phyloP scores from a whole-genome alignment of 768 basidiomycete species.

The Lentinula guzmanii region DNA sequence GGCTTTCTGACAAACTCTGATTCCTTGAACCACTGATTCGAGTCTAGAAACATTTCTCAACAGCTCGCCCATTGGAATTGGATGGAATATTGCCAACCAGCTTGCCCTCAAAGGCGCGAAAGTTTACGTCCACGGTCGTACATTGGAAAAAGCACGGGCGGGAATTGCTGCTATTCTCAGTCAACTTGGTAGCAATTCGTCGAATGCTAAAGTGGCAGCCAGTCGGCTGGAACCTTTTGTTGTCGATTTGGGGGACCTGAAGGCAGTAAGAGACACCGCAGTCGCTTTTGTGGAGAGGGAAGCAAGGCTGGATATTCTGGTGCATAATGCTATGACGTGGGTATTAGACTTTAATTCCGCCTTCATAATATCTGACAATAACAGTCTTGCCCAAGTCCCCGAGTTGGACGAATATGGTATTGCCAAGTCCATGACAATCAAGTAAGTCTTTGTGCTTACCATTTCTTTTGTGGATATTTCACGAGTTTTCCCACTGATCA shows the following conservation, averaged over 20 bases:
- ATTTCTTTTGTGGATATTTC: too few species aligned
- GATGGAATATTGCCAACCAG: slow-evolving; percentile 6
- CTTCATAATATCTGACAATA: not conserved
- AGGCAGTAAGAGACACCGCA: not conserved
- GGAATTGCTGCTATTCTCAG: not conserved
- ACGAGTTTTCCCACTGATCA: too few species aligned
- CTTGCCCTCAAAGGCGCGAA: slow-evolving; percentile 7
- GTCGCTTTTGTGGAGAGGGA: not conserved
- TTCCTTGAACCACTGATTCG: not conserved
- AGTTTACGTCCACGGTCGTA: slow-evolving; percentile 6
- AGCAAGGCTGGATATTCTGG: not conserved
- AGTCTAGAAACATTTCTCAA: not conserved
- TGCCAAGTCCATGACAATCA: not conserved
- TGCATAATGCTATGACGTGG: not conserved
- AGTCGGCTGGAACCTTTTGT: not conserved
- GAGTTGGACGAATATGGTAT: not conserved
- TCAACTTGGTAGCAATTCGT: not conserved
- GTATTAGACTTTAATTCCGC: not conserved
- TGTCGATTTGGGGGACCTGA: slow-evolving; percentile 1
- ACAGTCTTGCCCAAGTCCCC: not conserved
- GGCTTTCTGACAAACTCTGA: not conserved
- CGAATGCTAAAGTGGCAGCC: not conserved
- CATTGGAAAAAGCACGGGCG: not conserved
- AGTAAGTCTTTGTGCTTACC: not conserved
- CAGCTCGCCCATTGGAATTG: slow-evolving; percentile 4